Conservation (phyloP, 2,329 filamentous ascomycete genomes). For the Botrytis fragariae region DNA sequence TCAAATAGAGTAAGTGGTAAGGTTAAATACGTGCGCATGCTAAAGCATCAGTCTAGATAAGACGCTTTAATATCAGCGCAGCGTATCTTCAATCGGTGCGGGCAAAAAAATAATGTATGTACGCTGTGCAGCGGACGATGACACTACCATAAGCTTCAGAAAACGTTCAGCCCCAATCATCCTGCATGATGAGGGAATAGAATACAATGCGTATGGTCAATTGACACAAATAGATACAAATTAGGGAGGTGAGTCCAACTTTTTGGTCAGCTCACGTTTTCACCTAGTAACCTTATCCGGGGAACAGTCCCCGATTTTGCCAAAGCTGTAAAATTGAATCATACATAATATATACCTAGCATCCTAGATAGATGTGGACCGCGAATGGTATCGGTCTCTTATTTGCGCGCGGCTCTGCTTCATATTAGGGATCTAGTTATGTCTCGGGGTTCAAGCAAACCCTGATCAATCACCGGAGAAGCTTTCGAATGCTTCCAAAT, state of each 20-base stretch:
- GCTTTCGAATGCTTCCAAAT: conserved; percentile 12
- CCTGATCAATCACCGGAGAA: conserved; percentile 4
- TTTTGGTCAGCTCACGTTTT: conserved; percentile 5
- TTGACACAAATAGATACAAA: conserved; percentile 4
- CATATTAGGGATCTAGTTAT: background rate
- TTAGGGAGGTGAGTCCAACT: background rate
- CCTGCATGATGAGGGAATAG: background rate
- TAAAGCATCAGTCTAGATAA: background rate
- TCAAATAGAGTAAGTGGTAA: background rate
- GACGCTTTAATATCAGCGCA: conserved; percentile 1
- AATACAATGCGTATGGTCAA: background rate
- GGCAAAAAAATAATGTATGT: background rate
- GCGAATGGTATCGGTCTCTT: background rate
- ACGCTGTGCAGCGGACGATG: conserved; percentile 13
- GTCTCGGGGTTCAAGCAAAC: conserved; percentile 7
- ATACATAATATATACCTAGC: background rate
- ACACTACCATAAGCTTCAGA: conserved; percentile 12
- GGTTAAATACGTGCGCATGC: background rate
- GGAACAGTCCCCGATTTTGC: background rate
- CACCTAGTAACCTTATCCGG: background rate
- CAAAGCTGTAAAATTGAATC: background rate
- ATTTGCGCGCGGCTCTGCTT: conserved; percentile 17
- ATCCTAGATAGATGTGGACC: background rate
- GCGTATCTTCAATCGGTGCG: background rate
- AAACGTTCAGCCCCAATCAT: conserved; percentile 1